Evolutionary conservation across 164 flowering plant genomes (phyloP), one percentile per base, ranked within the genome.

Genomic region (Amborella trichopoda): DNA sequence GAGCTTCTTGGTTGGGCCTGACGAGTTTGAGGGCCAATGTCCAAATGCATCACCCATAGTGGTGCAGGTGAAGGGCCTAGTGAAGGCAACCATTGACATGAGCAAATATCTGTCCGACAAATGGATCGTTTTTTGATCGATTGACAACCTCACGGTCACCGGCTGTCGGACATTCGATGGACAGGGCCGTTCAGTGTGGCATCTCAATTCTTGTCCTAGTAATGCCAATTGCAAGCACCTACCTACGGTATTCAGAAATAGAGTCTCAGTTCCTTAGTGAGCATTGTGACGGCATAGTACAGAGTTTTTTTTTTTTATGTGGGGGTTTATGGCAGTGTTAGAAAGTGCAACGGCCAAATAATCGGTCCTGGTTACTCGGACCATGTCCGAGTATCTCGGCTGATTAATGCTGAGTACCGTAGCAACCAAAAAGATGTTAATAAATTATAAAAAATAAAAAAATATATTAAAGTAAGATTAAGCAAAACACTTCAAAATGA

Each of bases 101-200:
- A 21, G 22, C 19, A 20, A 26, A 8, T 54, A 36, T 23, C 10
- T 6, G n/a, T 26, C 46, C 2, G 51, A 54, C 10, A 23, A 14
- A 24, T 54, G 52, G 58, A 37, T 46, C 19, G 16, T 28, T 8
- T 54, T 54, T 27, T 30, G 34, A 11, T 21, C 37, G 12, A 27
- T 54, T 23, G 23, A 38, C 1, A 20, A 28, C 12, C 14, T 54
- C 1, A 26, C 18, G 39, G n/a, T 54, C n/a, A 38, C 16, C 3
- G 58, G 58, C 19, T 18, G 22, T 19, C 51, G 58, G 0, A 46
- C 37, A 6, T 54, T 54, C n/a, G 58, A 54, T 27, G 58, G 46
- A 14, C 45, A 54, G 39, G 58, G 58, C 2, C 20, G 45, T 13
- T 6, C 22, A 12, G 45, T 51, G 12, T 46, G 51, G 51, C 58